These are phyloP conservation scores for Aureobasidium sp. DNA, from an alignment of 2,329 filamentous ascomycete species.

Conservation along the genomic window DNA sequence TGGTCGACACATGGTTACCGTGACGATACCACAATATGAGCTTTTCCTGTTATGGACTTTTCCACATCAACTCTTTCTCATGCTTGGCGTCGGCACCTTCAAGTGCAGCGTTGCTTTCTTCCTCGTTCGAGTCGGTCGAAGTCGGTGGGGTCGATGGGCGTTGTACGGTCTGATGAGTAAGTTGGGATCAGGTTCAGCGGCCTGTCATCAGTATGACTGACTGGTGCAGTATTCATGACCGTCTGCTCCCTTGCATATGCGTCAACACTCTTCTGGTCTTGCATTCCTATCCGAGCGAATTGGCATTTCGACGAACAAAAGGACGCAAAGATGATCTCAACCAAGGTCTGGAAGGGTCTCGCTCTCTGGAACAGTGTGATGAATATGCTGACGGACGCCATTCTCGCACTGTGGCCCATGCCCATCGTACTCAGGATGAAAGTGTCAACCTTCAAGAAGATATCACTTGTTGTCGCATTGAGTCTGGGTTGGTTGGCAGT, in stretches of 20 bases:
- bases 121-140: neutral
- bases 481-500: neutral
- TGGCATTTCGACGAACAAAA: constrained; percentile 4
- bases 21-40: neutral
- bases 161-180: neutral
- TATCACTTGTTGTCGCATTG: neutral
- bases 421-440: neutral
- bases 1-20: neutral
- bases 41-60: neutral
- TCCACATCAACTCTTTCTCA: neutral
- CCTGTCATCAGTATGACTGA: neutral
- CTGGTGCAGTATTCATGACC: neutral
- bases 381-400: neutral
- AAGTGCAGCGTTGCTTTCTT: neutral
- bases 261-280: neutral
- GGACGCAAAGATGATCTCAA: neutral
- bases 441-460: neutral
- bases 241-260: neutral
- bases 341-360: neutral
- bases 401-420: neutral
- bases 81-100: neutral
- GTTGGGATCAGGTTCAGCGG: neutral
- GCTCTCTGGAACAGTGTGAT: neutral
- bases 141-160: neutral
- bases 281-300: neutral